Base-by-base conservation (phyloP, 139 green algal genomes). In the Coelastrella sp. region DNA sequence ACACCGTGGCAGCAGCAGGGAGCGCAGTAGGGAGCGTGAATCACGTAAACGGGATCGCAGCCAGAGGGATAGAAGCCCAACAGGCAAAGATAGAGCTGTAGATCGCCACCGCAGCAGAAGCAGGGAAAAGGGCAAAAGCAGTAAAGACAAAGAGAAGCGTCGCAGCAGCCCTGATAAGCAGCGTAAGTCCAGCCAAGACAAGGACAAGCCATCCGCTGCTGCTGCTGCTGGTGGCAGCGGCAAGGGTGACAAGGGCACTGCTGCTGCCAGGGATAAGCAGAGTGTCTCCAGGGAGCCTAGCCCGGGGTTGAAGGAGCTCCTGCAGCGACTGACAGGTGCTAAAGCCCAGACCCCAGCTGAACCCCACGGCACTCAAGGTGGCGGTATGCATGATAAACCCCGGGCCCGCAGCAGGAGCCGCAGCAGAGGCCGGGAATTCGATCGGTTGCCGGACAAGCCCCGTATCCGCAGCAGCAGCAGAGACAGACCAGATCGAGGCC, bases 1-100 rank as follows among this genome's bases (percentile, higher is more conserved):
- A 47, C 32, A 47, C 32, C 32, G 32, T 47, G 32, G 32, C 32
- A 47, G 32, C 32, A 11, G 75, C 75, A 58, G 75, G 22, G 16
- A 19, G 7, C 58, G 79, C 79, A 85, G 79, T 57, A 85, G 79
- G 19, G 61, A 76, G 7, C 68, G 7, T 76, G 68, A 76, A n/a
- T 6, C 17, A 8, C 7, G 14, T 14, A 57, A 23, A 17, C 59
- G 13, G 23, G 77, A 83, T 60, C 47, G 2, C 47, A 54, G n/a
- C 8, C 4, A 64, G 10, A 32, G 77, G 5, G 77, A 83, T 8
- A 23, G 20, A 57, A 4, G 32, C 32, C 32, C 22, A 13, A 65
- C 20, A 68, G 79, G 57, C 7, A 80, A 16, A 22, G n/a, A 80
- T 6, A 80, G 75, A 11, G n/a, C 71, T 47, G 32, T 47, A 47